These are phyloP conservation scores for Colletotrichum coccodes DNA, from an alignment of 2,329 filamentous ascomycete genomes.

Conservation along the genomic window DNA sequence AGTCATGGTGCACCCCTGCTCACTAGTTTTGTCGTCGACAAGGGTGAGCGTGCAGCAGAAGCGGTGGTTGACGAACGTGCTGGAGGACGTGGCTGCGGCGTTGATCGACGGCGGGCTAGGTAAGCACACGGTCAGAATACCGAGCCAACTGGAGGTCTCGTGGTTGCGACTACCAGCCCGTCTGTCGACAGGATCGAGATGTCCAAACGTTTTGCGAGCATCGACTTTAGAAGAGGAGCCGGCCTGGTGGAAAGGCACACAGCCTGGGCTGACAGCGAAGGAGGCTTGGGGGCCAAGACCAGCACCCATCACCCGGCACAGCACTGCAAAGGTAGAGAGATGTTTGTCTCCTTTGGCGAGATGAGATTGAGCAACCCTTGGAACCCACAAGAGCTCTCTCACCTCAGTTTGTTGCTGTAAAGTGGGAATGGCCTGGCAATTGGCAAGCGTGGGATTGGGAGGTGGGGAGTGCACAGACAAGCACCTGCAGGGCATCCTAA, in stretches of 20 bases:
- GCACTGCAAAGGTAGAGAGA: neutral
- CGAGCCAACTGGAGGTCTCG: constrained; percentile 9
- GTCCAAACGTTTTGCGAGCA: neutral
- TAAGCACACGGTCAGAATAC: neutral
- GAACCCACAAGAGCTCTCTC: neutral
- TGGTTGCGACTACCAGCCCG: neutral
- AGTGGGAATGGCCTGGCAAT: neutral
- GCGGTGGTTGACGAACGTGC: neutral
- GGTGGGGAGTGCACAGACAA: constrained; percentile 21
- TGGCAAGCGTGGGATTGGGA: neutral
- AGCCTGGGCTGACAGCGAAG: neutral
- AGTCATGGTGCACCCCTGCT: constrained; percentile 20
- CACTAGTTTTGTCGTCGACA: constrained; percentile 22
- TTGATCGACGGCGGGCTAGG: constrained; percentile 10
- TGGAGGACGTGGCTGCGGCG: constrained; percentile 6
- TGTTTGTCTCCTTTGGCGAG: neutral
- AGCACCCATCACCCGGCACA: neutral
- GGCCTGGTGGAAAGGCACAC: neutral
- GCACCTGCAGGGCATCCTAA: constrained; percentile 26
- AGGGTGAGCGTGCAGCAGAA: constrained; percentile 15
- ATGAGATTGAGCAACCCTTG: constrained; percentile 21
- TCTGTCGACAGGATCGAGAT: neutral
- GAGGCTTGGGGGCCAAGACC: neutral
- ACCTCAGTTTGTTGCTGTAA: neutral
- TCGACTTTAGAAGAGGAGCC: neutral